A percentile compares a stretch with the other conserved stretches of the same genome.
These are phyloP conservation scores for Magnusiomyces tetraspermus DNA, from an alignment of 1,139 yeast genomes.

Conservation along the genomic window DNA sequence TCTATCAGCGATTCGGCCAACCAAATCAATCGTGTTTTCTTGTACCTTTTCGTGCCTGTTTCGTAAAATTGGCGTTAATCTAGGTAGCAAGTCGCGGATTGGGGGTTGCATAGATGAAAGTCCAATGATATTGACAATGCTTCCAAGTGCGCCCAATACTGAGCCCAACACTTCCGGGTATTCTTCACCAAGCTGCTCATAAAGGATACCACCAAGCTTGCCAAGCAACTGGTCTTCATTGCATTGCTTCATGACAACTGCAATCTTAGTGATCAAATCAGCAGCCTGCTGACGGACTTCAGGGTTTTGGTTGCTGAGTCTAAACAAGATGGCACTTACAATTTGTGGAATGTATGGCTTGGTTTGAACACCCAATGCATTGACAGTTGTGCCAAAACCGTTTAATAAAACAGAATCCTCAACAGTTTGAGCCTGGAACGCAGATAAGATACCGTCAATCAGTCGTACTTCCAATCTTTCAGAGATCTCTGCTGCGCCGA, in stretches of 20 bases:
- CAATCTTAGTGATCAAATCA: constrained; percentile 57
- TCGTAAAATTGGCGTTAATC: constrained; percentile 82
- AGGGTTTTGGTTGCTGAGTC: constrained; percentile 64
- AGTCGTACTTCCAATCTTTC: constrained; percentile 56
- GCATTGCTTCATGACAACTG: constrained; percentile 60
- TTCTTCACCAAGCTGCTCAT: constrained; percentile 90
- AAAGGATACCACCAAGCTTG: constrained; percentile 65
- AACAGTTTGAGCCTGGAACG: constrained; percentile 68
- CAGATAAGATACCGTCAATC: constrained; percentile 74
- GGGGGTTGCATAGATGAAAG: constrained; percentile 69
- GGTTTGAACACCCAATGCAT: constrained; percentile 58
- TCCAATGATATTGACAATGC: constrained; percentile 44
- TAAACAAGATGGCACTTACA: constrained; percentile 61
- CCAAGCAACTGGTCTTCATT: constrained; percentile 54
- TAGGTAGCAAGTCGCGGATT: constrained; percentile 70
- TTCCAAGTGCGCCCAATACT: constrained; percentile 58
- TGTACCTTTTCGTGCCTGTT: constrained; percentile 91
- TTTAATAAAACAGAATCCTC: constrained; percentile 48
- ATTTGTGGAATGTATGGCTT: constrained; percentile 70
- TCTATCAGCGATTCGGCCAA: constrained; percentile 73
- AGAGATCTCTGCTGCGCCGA: constrained; percentile 45
- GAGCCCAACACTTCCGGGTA: constrained; percentile 92
- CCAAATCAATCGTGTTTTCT: constrained; percentile 67
- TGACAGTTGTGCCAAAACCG: constrained; percentile 58
- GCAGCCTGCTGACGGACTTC: constrained; percentile 81